These are phyloP conservation scores for Suillus sp. DNA, from an alignment of 768 basidiomycete genomes.

Conservation along the genomic window DNA sequence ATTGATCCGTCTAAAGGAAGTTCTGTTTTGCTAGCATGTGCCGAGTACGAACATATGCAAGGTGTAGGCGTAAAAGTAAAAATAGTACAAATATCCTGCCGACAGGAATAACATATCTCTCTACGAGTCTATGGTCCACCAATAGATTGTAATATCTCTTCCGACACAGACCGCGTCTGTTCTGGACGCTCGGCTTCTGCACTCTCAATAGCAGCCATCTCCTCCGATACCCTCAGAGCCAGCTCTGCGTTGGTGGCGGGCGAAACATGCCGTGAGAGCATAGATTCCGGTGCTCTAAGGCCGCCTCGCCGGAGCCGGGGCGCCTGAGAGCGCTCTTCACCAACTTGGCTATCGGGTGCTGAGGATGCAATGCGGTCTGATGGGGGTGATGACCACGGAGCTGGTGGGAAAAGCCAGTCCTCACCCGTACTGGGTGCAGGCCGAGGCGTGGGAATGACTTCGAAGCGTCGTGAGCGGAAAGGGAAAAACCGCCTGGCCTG, in stretches of 20 bases:
- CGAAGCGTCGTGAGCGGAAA: conserved; percentile 48
- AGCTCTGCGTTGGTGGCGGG: conserved; percentile 24
- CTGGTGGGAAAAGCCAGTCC: conserved; percentile 36
- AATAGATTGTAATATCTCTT: conserved; percentile 21
- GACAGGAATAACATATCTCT: conserved; percentile 14
- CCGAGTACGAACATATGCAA: conserved; percentile 5
- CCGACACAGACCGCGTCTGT: conserved; percentile 17
- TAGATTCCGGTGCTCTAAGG: conserved; percentile 62
- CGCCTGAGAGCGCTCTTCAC: conserved; percentile 37
- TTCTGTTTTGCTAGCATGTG: conserved; percentile 5
- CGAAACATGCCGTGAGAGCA: conserved; percentile 51
- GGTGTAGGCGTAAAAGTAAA: conserved; percentile 3
- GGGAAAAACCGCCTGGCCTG: conserved; percentile 60
- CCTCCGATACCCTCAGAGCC: conserved; percentile 7
- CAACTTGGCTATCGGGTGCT: conserved; percentile 31
- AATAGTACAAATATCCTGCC: conserved; percentile 13
- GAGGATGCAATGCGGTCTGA: conserved; percentile 22
- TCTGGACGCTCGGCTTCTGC: conserved; percentile 4
- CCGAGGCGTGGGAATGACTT: conserved; percentile 36
- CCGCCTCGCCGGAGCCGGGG: conserved; percentile 71
- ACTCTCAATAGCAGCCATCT: conserved; percentile 17
- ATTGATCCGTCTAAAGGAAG: not conserved
- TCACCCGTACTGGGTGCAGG: conserved; percentile 32
- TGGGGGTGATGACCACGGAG: conserved; percentile 22
- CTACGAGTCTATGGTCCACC: conserved; percentile 16